These are phyloP conservation scores for Tilletia horrida DNA, from an alignment of 1,284 basidiomycete species.

Conservation along the genomic window DNA sequence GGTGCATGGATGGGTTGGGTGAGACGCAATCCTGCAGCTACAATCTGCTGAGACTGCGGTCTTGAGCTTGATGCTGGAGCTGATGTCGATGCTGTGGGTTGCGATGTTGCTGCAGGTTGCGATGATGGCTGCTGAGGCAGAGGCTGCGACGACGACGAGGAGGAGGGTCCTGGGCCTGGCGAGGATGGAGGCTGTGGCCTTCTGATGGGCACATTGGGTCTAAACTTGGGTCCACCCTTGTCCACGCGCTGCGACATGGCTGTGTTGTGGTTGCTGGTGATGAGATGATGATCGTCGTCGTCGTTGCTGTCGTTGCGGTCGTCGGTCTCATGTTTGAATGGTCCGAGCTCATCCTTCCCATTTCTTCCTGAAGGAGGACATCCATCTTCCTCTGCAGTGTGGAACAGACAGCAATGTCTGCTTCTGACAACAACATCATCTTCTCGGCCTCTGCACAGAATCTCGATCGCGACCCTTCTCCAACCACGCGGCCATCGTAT, in stretches of 20 bases:
- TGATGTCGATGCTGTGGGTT: not conserved
- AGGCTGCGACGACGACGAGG: not conserved
- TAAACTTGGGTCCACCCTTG: conserved; percentile 7
- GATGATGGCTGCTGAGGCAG: not conserved
- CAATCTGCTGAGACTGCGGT: not conserved
- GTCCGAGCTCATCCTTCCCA: not conserved
- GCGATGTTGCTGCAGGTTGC: not conserved
- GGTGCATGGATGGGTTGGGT: too few relatives aligned
- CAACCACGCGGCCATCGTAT: conserved; percentile 17
- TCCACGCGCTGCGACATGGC: conserved; percentile 13
- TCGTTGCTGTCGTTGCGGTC: not conserved
- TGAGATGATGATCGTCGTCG: not conserved
- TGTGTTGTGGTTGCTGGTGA: not conserved
- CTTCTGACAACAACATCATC: conserved; percentile 7
- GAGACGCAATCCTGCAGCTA: not conserved
- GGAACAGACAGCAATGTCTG: not conserved
- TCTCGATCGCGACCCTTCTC: not conserved
- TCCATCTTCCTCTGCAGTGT: not conserved
- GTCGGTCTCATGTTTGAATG: not conserved
- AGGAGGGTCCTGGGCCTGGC: not conserved
- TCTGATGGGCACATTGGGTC: not conserved
- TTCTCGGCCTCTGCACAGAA: not conserved
- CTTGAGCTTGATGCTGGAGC: too few relatives aligned
- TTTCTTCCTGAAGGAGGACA: conserved; percentile 7
- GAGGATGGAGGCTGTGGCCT: not conserved